These are phyloP conservation scores for Penicillium cinerascens DNA, from an alignment of 495 filamentous ascomycete species.

Conservation along the genomic window DNA sequence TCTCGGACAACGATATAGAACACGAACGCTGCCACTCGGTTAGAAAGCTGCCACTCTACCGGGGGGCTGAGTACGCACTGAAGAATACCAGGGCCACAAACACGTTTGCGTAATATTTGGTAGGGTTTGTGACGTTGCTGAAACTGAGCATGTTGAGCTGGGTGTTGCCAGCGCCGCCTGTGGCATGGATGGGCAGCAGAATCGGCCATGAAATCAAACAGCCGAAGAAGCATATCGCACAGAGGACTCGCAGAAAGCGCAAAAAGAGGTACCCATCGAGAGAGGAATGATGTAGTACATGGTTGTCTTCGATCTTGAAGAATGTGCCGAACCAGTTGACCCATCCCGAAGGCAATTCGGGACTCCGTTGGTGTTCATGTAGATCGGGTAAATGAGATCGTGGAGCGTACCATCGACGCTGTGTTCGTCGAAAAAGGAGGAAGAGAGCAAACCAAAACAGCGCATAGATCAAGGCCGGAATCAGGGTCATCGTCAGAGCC, in stretches of 20 bases:
- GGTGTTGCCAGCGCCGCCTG: slow-evolving; percentile 56
- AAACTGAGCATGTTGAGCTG: slow-evolving; percentile 64
- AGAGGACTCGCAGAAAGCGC: slow-evolving; percentile 69
- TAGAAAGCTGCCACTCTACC: slow-evolving; percentile 1
- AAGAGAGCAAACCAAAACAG: slow-evolving; percentile 66
- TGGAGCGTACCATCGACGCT: slow-evolving; percentile 76
- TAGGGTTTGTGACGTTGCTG: slow-evolving; percentile 56
- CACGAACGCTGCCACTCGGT: slow-evolving; percentile 50
- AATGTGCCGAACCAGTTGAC: slow-evolving; percentile 64
- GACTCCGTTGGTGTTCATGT: slow-evolving; percentile 49
- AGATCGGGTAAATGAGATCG: slow-evolving; percentile 74
- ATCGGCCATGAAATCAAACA: slow-evolving; percentile 77
- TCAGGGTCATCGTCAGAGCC: slow-evolving; percentile 66
- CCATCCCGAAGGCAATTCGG: slow-evolving; percentile 43
- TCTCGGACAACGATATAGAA: slow-evolving; percentile 65
- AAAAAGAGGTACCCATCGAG: slow-evolving; percentile 82
- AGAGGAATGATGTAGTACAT: slow-evolving; percentile 62
- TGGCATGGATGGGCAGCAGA: slow-evolving; percentile 75
- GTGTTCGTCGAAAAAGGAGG: slow-evolving; percentile 65
- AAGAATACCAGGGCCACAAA: slow-evolving; percentile 52
- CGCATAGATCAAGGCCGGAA: slow-evolving; percentile 65
- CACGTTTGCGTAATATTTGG: slow-evolving; percentile 60
- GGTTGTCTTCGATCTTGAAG: slow-evolving; percentile 55
- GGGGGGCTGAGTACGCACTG: slow-evolving; percentile 39
- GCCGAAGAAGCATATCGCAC: slow-evolving; percentile 68